Base-by-base conservation (phyloP, 768 basidiomycete species). In the Leccinum rimulosum region DNA sequence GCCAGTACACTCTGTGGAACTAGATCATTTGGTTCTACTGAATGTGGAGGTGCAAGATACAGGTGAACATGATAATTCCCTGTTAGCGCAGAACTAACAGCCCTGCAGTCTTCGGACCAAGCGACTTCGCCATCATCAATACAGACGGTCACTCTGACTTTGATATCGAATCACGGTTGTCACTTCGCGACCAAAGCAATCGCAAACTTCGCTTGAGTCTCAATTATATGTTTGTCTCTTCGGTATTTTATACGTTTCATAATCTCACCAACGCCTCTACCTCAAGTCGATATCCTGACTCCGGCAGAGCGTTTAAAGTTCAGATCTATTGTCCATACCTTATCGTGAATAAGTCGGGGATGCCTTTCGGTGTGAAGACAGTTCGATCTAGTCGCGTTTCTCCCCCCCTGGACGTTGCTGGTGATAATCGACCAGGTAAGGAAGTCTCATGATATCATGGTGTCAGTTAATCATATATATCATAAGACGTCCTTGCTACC, bases 41-140 rank as follows among this genome's bases (percentile, higher is more conserved):
- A 98, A 93, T 65, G 81, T 98, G n/a, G 80, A 88, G 55, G 79
- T 97, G 2, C 89, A 98, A 74, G 96, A 98, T 65, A 91, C 93
- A 51, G 86, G 96, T 94, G 65, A 65, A 31, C 56, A 50, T n/a
- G 10, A 49, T 12, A 27, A 17, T 22, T 33, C 36, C 28, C 38
- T 54, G 19, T 31, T 35, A 22, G 56, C 25, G 19, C 27, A 11
- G 6, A 22, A 35, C 58, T 59, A 47, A 68, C 27, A 7, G 27
- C 33, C 31, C 45, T 55, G 4, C 65, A 96, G 94, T 85, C 14
- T 93, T 95, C 78, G 90, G 89, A 67, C 89, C 93, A 15, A 96
- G 95, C 70, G 95, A 98, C 59, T 99, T 97, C 66, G 89, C 94
- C 3, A 98, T 99, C 73, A 95, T 99, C 75, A 98, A 94, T 68